A percentile compares a stretch with the other conserved stretches of the same genome.
These are phyloP conservation scores for Phalaenopsis hybrid DNA, from an alignment of 116 monocot species.

Conservation along the genomic window DNA sequence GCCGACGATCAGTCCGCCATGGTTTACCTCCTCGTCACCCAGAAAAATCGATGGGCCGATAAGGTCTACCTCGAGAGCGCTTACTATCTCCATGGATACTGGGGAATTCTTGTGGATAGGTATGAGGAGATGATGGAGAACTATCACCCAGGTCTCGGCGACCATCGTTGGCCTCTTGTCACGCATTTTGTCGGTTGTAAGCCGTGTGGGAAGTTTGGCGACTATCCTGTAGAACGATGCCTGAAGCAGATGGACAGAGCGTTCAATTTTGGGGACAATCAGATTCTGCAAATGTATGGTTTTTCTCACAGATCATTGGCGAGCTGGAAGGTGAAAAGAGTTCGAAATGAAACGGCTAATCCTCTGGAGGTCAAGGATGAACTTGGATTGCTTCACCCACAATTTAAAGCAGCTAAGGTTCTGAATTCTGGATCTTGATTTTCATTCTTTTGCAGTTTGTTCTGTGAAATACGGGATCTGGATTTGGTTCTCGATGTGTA, in stretches of 20 bases:
- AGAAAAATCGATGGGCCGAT: conserved; percentile 37
- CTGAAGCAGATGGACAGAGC: conserved; percentile 47
- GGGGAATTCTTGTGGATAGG: conserved; percentile 46
- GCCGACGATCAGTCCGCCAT: conserved; percentile 62
- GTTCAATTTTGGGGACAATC: conserved; percentile 59
- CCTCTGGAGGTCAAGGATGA: conserved; percentile 26
- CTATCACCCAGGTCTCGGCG: conserved; percentile 47
- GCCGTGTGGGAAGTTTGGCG: conserved; percentile 48
- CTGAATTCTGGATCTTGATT: conserved; percentile 5
- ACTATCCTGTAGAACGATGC: conserved; percentile 48
- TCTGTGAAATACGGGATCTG: too few species aligned
- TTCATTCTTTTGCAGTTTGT: neutral
- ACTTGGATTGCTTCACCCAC: conserved; percentile 15
- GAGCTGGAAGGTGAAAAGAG: conserved; percentile 34
- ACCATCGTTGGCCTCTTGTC: conserved; percentile 53
- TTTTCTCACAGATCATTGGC: conserved; percentile 35
- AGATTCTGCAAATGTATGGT: conserved; percentile 42
- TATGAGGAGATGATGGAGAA: conserved; percentile 65
- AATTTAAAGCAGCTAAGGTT: neutral
- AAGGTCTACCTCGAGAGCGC: conserved; percentile 43
- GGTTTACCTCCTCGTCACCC: conserved; percentile 43
- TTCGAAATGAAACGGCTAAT: conserved; percentile 18
- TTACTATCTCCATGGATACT: conserved; percentile 52
- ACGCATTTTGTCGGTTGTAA: conserved; percentile 62
- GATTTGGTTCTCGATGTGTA: too few species aligned